Base-by-base conservation (phyloP, 2,329 filamentous ascomycete species). In the Sclerotinia borealis region DNA sequence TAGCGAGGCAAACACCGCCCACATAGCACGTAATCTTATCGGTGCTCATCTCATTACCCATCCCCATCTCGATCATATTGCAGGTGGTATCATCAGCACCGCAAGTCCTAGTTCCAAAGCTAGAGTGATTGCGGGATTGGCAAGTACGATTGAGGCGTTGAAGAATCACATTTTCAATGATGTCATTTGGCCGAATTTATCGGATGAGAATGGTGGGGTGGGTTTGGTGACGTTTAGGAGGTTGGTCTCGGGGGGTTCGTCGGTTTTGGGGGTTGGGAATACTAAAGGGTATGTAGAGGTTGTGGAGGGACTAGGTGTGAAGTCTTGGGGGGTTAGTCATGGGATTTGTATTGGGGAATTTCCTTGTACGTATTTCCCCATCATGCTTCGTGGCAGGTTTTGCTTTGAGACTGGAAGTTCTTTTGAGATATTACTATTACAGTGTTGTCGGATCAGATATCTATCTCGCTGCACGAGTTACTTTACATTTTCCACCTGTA, bases 111-210 rank as follows among this genome's bases (percentile, higher is more conserved):
- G 90, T 36, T 85, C 89, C 2, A 85, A 88, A 34, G 91, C 92
- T 0, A 99, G 98, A 76, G 86, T 89, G 29, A 80, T 99, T 17
- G 92, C 93, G 1, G 93, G 90, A 0, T 79, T 98, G 4, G 92
- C 93, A 0, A 88, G 86, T 34, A 96, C 93, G n/a, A 93, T 99
- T 59, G 83, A 91, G 51, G 93, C 93, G 0, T 88, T 99, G 76
- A 98, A 96, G 75, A 86, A 82, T 0, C 93, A 99, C 76, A 91
- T 99, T 65, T 99, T 99, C 80, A 99, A 99, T 77, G 96, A 97
- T 72, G 80, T 96, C 64, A 96, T 98, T 61, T 99, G 95, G 95
- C 95, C 95, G 0, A 99, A 99, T 70, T 79, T 99, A 45, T 96
- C 92, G 0, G 93, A 99, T 72, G 95, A 99, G 77, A 95, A 96